Evolutionary conservation across 2,329 filamentous ascomycete genomes (phyloP).

Genomic region (Xylariaceae sp.): DNA sequence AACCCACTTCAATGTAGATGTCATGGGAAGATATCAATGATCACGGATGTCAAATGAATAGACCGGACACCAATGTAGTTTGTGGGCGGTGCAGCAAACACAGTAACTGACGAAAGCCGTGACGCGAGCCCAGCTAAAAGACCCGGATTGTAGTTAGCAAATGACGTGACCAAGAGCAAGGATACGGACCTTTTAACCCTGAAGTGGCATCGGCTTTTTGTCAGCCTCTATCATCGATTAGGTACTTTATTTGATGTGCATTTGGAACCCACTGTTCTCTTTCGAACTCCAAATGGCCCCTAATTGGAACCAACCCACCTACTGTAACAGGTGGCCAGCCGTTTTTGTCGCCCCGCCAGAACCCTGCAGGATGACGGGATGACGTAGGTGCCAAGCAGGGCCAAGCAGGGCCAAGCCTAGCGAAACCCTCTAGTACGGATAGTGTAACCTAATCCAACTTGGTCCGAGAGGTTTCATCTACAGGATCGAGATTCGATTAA

Average conservation of each 20-base stretch:
- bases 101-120: conserved; percentile 22
- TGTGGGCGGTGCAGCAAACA: no score
- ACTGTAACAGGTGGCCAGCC: no score
- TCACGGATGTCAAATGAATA: neutral
- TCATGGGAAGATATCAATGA: neutral
- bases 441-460: no score
- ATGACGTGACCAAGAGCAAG: conserved; percentile 19
- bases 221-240: no score
- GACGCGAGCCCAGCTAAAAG: neutral
- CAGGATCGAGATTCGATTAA: no score
- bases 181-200: neutral
- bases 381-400: conserved; percentile 17
- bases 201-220: neutral
- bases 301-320: neutral
- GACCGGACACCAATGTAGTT: conserved; percentile 4
- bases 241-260: neutral
- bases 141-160: neutral
- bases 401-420: no score
- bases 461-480: neutral
- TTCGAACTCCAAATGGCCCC: neutral
- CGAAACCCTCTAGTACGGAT: no score
- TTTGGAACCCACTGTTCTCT: neutral
- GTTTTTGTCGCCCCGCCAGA: neutral
- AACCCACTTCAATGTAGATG: conserved; percentile 2
- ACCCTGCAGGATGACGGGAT: conserved; percentile 2